phyloP scores from a whole-genome alignment of 2,329 filamentous ascomycete genomes.

The Didymella exigua region DNA sequence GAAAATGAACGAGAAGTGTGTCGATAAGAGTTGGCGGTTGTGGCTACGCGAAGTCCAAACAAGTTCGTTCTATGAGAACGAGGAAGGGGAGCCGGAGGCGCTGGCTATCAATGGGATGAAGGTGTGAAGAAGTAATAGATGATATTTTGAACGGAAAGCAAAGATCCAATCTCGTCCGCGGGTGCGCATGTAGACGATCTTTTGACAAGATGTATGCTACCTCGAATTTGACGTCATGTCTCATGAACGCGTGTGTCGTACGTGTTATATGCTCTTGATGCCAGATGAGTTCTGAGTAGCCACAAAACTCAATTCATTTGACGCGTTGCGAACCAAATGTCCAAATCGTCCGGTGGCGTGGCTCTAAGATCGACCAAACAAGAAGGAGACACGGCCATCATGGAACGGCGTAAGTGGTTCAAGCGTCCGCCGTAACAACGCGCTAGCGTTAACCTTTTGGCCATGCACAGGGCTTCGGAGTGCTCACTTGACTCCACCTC shows the following conservation, averaged over 20 bases:
- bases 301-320: background rate
- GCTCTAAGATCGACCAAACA: constrained; percentile 5
- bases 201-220: background rate
- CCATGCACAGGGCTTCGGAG: constrained; percentile 18
- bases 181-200: background rate
- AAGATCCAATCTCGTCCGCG: background rate
- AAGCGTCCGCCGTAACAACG: constrained; percentile 10
- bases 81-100: constrained; percentile 36
- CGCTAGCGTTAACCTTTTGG: constrained; percentile 16
- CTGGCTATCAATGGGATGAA: constrained; percentile 34
- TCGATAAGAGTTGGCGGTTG: constrained; percentile 49
- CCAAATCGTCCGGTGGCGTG: background rate
- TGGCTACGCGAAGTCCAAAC: constrained; percentile 50
- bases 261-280: background rate
- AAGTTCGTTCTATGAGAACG: constrained; percentile 45
- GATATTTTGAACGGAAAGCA: background rate
- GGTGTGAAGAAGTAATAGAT: constrained; percentile 7
- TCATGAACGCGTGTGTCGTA: constrained; percentile 4
- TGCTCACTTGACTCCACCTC: constrained; percentile 17
- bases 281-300: background rate
- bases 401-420: constrained; percentile 7
- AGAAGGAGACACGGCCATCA: constrained; percentile 9
- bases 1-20: constrained; percentile 38
- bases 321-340: constrained; percentile 4
- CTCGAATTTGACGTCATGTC: constrained; percentile 12